A percentile compares a stretch with the other conserved stretches of the same genome.
These are phyloP conservation scores for Xerocomus spinulosus DNA, from an alignment of 768 basidiomycete species.

Conservation along the genomic window DNA sequence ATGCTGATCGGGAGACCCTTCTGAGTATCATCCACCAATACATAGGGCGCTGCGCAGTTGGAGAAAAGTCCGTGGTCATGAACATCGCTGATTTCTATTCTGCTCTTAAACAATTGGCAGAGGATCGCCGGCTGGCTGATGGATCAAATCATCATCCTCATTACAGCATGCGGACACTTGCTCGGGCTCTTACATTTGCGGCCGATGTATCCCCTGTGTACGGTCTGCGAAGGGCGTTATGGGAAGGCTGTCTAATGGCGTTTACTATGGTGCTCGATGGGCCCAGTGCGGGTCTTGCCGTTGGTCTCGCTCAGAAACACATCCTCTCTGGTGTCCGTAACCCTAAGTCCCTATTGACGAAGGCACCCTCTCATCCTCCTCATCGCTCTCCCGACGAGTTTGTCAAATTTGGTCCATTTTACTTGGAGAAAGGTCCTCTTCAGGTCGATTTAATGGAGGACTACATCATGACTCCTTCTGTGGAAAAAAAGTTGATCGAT, in stretches of 20 bases:
- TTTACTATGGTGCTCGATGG: conserved; percentile 93
- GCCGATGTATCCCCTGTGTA: conserved; percentile 74
- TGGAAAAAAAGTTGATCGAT: conserved; percentile 89
- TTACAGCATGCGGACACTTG: conserved; percentile 94
- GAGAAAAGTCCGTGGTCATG: conserved; percentile 83
- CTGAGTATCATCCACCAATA: conserved; percentile 85
- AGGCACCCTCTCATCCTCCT: conserved; percentile 55
- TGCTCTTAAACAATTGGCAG: conserved; percentile 71
- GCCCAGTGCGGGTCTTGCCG: conserved; percentile 63
- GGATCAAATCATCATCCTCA: conserved; percentile 91
- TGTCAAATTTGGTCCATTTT: conserved; percentile 88
- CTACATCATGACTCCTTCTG: conserved; percentile 94
- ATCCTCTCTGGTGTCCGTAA: conserved; percentile 79
- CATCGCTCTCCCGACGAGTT: conserved; percentile 48
- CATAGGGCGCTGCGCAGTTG: conserved; percentile 75
- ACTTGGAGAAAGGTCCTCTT: conserved; percentile 73
- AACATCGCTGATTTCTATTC: conserved; percentile 90
- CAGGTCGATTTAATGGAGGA: conserved; percentile 62
- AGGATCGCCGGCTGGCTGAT: conserved; percentile 78
- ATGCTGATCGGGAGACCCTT: conserved; percentile 86
- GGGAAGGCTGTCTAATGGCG: conserved; percentile 97
- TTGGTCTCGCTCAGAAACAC: conserved; percentile 66
- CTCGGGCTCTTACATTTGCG: conserved; percentile 86
- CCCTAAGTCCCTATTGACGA: conserved; percentile 65
- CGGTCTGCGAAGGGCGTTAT: conserved; percentile 79